Evolutionary conservation across 352 stramenopile species (phyloP), one percentile per base, ranked within the genome.

Genomic region (Pythium graminicola): DNA sequence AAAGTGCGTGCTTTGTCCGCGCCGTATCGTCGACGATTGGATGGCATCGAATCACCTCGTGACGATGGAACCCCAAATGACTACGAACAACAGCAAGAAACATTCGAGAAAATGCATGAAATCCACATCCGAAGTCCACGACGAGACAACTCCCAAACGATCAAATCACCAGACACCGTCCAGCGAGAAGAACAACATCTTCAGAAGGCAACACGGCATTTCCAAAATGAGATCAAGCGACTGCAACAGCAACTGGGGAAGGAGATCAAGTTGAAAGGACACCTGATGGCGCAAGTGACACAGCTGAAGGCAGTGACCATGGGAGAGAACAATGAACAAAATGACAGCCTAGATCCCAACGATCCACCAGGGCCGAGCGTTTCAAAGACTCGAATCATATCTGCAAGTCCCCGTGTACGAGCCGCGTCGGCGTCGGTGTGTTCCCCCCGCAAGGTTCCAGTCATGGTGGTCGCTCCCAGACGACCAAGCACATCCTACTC

Each of bases 181-280:
- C 29, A 28, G 19, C 35, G 36, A 38, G 39, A 27, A 17, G 54
- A 50, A 46, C 29, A 46, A 14, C 69, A 62, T 33, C 69, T 73
- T 10, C 45, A 75, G 24, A 81, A 73, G 29, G 67, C 72, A 2
- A 57, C 54, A 28, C 69, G 70, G 2, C 80, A 90, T 36, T 80
- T 72, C 33, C 73, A 88, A 47, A 83, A 77, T 24, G 75, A 88
- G 52, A 85, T 90, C 47, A 68, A 69, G 36, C 73, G 80, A 3
- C 42, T 90, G 17, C 73, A 85, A 49, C 64, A 76, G 48, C 76
- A 90, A 49, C 57, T 90, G 11, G 49, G 61, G 1, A 68, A 65
- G 10, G 80, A 90, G 53, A 71, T 53, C 8, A 71, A 65, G 16
- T 43, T 69, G 13, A 88, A 86, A 38, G 49, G 55, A 9, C 32